Percentiles rank a stretch among this genome's conserved stretches.
Conservation (phyloP, 306 rosid genomes). For the Psophocarpus tetragonolobus region DNA sequence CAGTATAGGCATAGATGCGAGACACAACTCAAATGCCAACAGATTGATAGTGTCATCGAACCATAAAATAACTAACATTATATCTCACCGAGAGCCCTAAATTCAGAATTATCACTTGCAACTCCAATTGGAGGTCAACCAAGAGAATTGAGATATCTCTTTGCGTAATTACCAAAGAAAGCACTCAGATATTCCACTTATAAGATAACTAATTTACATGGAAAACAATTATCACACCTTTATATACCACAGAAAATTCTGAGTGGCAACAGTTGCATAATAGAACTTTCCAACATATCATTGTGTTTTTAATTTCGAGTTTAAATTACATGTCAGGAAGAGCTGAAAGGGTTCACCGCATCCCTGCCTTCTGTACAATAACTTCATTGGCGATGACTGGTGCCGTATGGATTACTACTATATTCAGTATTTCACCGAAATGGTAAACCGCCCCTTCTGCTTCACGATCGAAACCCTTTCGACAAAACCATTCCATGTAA, state of each 20-base stretch:
- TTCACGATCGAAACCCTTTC: conserved; percentile 62
- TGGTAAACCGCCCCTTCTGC: conserved; percentile 36
- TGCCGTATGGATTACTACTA: conserved; percentile 46
- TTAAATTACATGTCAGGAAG: conserved; percentile 75
- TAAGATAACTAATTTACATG: conserved; percentile 37
- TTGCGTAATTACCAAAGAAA: not conserved
- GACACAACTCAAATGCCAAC: not conserved
- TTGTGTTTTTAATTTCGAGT: conserved; percentile 47
- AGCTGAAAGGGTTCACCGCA: conserved; percentile 76
- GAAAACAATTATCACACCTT: conserved; percentile 39
- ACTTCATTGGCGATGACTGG: conserved; percentile 35
- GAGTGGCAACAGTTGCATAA: conserved; percentile 31
- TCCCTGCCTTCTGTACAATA: conserved; percentile 70
- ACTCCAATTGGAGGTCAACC: not conserved
- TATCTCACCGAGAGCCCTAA: no score
- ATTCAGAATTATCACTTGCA: no score
- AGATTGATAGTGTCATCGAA: not conserved
- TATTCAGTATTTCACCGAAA: conserved; percentile 48
- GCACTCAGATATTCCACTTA: conserved; percentile 15
- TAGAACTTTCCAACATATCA: conserved; percentile 34
- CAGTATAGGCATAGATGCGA: no score
- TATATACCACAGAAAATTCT: conserved; percentile 49
- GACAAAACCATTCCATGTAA: conserved; percentile 81
- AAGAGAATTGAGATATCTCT: not conserved
- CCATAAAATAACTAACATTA: not conserved